phyloP scores from a whole-genome alignment of 805 yeast species.

The Wickerhamiella spandovensis region DNA sequence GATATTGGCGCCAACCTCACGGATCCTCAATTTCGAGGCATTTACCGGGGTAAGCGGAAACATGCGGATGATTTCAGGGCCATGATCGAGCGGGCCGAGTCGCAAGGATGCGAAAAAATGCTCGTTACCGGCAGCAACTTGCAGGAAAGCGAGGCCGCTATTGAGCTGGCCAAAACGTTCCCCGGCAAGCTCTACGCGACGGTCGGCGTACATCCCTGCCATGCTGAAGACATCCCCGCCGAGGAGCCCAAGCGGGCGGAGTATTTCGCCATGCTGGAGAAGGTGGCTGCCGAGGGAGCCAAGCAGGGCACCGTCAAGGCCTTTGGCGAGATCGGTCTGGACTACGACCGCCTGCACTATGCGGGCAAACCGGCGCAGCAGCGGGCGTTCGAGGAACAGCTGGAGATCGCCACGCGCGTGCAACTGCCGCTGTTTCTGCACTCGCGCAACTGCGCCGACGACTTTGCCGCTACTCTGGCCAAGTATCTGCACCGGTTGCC shows the following conservation, averaged over 20 bases:
- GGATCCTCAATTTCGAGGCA: constrained; percentile 77
- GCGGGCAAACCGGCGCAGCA: constrained; percentile 57
- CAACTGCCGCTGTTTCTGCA: constrained; percentile 76
- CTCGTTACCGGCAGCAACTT: constrained; percentile 76
- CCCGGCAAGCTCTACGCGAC: constrained; percentile 34
- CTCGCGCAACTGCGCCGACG: constrained; percentile 75
- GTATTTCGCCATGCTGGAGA: constrained; percentile 37
- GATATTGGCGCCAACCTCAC: constrained; percentile 67
- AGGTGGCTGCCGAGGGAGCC: constrained; percentile 36
- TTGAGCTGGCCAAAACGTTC: constrained; percentile 37
- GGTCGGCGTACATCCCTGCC: constrained; percentile 93
- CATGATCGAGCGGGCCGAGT: constrained; percentile 54
- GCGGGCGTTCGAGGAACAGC: constrained; percentile 56
- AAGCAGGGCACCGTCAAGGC: constrained; percentile 49
- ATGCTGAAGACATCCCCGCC: constrained; percentile 32
- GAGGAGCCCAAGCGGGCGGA: constrained; percentile 21
- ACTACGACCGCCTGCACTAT: constrained; percentile 77
- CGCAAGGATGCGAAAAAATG: constrained; percentile 51
- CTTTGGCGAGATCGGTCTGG: constrained; percentile 92
- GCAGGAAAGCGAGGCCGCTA: constrained; percentile 48
- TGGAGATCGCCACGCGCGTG: constrained; percentile 41
- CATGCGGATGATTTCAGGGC: constrained; percentile 56
- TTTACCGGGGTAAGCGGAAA: constrained; percentile 52
- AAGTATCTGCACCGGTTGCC: constrained; percentile 32
- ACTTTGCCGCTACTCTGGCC: constrained; percentile 49